Conservation (phyloP, 495 filamentous ascomycete species). For the Haplographium delicatum region DNA sequence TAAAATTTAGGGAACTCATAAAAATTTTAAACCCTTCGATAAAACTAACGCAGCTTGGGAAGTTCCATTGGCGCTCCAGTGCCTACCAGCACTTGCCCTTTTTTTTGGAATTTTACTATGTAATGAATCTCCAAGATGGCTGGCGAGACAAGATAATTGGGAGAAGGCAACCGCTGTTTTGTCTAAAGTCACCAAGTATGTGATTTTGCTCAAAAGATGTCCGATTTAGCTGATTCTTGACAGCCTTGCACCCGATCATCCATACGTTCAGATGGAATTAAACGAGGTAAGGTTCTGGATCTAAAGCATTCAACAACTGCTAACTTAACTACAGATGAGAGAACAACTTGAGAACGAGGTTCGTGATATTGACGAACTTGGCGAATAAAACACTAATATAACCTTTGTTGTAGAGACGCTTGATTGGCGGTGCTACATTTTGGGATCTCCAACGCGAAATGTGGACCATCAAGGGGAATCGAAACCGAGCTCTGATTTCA, state of each 20-base stretch:
- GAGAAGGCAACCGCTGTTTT: conserved; percentile 53
- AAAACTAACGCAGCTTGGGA: conserved; percentile 51
- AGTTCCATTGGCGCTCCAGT: conserved; percentile 64
- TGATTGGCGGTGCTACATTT: conserved; percentile 30
- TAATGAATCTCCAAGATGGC: conserved; percentile 67
- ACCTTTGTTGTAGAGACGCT: neutral
- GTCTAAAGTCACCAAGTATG: conserved; percentile 20
- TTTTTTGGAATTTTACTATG: conserved; percentile 52
- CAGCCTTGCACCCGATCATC: conserved; percentile 46
- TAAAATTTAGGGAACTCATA: conserved; percentile 53
- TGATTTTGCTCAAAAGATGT: too few relatives aligned
- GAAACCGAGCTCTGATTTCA: conserved; percentile 55
- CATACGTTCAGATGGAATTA: conserved; percentile 62
- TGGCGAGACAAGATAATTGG: conserved; percentile 64
- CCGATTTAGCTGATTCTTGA: neutral
- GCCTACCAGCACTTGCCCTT: conserved; percentile 57
- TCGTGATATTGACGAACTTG: conserved; percentile 40
- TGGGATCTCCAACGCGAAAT: conserved; percentile 66
- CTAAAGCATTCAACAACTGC: neutral
- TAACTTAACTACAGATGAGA: conserved; percentile 35
- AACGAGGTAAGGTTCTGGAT: conserved; percentile 34
- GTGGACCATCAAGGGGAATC: conserved; percentile 62
- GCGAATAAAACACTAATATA: neutral
- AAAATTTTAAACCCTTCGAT: conserved; percentile 40
- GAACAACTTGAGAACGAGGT: conserved; percentile 68